phyloP scores from a whole-genome alignment of 306 rosid species.

The Senna siamea region DNA sequence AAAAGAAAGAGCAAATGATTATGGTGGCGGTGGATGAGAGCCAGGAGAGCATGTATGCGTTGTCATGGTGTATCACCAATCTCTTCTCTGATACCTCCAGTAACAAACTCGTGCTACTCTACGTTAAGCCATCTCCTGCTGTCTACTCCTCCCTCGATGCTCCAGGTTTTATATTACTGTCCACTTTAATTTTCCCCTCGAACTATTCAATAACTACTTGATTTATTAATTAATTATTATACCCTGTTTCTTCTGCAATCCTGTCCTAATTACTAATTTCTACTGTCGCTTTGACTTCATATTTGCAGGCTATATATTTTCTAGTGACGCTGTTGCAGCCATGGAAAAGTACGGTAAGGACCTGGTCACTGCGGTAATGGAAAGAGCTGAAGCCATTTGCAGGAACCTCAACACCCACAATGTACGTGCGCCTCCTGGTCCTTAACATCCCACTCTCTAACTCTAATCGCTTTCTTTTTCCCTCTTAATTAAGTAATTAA shows the following conservation, averaged over 20 bases:
- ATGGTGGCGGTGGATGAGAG: constrained; percentile 88
- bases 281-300: no score
- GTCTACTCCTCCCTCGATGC: constrained; percentile 51
- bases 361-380: constrained; percentile 64
- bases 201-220: no score
- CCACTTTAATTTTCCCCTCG: no score
- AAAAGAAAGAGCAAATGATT: constrained; percentile 43
- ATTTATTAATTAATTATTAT: no score
- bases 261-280: no score
- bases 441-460: neutral
- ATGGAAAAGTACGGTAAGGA: constrained; percentile 58
- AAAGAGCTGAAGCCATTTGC: constrained; percentile 61
- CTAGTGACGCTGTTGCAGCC: constrained; percentile 45
- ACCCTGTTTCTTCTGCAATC: no score
- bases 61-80: constrained; percentile 69
- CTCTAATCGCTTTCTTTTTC: neutral
- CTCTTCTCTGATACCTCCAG: constrained; percentile 48
- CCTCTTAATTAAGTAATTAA: neutral
- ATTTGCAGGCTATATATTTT: constrained; percentile 58
- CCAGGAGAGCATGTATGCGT: constrained; percentile 77
- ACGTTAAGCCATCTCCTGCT: constrained; percentile 73
- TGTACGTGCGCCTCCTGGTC: no score
- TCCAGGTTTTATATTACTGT: no score
- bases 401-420: constrained; percentile 31
- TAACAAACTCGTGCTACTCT: constrained; percentile 66